Percentiles rank a stretch among this genome's conserved stretches.
phyloP scores from a whole-genome alignment of 305 asterid genomes.

The Solanum hybrid region DNA sequence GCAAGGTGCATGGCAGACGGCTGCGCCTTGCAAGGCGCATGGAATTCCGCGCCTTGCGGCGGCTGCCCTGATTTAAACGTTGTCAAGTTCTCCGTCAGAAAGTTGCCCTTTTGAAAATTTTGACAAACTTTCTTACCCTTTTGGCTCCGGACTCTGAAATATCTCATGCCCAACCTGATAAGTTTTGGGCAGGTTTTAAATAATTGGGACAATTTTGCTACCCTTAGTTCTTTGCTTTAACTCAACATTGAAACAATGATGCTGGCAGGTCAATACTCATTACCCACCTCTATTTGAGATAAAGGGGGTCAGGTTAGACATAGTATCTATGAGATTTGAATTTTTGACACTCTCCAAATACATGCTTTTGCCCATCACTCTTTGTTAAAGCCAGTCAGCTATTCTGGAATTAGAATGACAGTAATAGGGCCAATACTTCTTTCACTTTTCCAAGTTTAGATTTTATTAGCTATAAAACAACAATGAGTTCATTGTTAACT shows the following conservation, averaged over 20 bases:
- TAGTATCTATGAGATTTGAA: not conserved
- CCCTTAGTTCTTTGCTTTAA: not conserved
- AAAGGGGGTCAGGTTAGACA: not conserved
- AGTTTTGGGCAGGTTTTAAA: not conserved
- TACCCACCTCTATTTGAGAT: not conserved
- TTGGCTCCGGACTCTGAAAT: not conserved
- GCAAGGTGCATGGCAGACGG: not conserved
- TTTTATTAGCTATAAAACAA: not conserved
- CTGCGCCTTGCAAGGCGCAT: not conserved
- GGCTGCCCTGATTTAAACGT: not conserved
- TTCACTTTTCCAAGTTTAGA: not conserved
- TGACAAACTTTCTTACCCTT: not conserved
- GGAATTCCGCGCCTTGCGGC: not conserved
- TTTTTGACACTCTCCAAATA: not conserved
- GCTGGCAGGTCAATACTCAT: not conserved
- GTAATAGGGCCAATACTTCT: not conserved
- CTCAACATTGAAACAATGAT: not conserved
- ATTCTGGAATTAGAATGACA: not conserved
- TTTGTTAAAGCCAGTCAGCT: not conserved
- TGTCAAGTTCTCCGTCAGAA: not conserved
- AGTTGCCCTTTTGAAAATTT: not conserved
- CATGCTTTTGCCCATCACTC: not conserved
- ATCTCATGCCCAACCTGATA: not conserved
- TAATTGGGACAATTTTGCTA: not conserved
- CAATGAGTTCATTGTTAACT: not conserved